Percentiles rank a stretch among this genome's conserved stretches.
Conservation (phyloP, 169 alveolate genomes). For the Babesia bigemina region DNA sequence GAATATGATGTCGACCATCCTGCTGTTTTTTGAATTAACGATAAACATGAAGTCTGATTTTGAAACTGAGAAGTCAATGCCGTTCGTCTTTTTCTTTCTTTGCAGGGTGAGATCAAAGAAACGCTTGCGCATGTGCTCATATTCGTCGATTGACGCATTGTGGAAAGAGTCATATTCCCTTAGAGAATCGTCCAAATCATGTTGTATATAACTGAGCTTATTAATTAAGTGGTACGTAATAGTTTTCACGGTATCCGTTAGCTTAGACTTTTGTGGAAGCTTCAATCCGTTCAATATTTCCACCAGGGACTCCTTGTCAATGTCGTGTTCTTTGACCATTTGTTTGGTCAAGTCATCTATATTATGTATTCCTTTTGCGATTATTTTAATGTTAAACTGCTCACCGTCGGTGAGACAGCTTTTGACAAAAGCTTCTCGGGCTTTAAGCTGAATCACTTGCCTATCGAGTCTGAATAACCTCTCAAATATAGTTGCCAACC, state of each 20-base stretch:
- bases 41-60: slow-evolving; percentile 29
- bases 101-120: slow-evolving; percentile 29
- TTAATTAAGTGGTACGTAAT: slow-evolving; percentile 34
- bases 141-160: slow-evolving; percentile 21
- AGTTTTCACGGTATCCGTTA: slow-evolving; percentile 14
- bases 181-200: slow-evolving; percentile 29
- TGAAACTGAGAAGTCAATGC: slow-evolving; percentile 30
- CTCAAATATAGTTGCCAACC: slow-evolving; percentile 13
- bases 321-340: slow-evolving; percentile 12
- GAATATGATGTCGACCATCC: slow-evolving; percentile 28
- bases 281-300: slow-evolving; percentile 34
- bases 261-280: slow-evolving; percentile 3
- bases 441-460: not conserved
- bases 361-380: slow-evolving; percentile 31
- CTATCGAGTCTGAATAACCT: slow-evolving; percentile 33
- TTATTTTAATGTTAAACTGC: slow-evolving; percentile 24
- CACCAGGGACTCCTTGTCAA: slow-evolving; percentile 16
- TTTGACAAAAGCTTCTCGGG: slow-evolving; percentile 15
- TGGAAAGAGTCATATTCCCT: slow-evolving; percentile 37
- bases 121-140: slow-evolving; percentile 24
- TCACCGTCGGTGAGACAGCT: slow-evolving; percentile 32
- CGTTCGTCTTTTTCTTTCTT: slow-evolving; percentile 8
- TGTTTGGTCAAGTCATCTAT: not conserved
- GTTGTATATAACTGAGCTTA: slow-evolving; percentile 31
- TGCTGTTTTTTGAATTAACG: slow-evolving; percentile 13